These are phyloP conservation scores for Fusarium devonianum DNA, from an alignment of 2,329 filamentous ascomycete species.

Conservation along the genomic window DNA sequence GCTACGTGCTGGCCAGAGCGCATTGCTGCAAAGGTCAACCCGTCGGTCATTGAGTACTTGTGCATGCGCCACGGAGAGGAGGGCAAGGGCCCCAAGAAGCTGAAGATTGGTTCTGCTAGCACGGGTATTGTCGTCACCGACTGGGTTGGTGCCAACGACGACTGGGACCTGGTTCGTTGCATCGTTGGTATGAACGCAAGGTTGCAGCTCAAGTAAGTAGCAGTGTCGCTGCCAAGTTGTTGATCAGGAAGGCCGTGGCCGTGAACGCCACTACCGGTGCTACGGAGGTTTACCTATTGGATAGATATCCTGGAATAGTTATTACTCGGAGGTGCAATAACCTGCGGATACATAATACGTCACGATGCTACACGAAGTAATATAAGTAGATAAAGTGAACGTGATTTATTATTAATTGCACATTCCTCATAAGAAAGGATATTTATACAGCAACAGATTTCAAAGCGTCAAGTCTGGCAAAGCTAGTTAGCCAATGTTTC, in stretches of 20 bases:
- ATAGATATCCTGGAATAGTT: background rate
- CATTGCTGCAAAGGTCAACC: conserved; percentile 88
- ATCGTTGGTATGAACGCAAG: conserved; percentile 91
- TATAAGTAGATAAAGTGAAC: too few relatives aligned
- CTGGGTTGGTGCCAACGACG: conserved; percentile 84
- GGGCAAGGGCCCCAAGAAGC: conserved; percentile 57
- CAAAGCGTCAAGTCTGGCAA: conserved; percentile 3
- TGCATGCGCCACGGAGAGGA: conserved; percentile 63
- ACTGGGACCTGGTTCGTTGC: conserved; percentile 90
- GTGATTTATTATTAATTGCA: too few relatives aligned
- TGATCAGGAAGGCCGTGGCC: too few relatives aligned
- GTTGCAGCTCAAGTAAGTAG: conserved; percentile 56
- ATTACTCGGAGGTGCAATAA: too few relatives aligned
- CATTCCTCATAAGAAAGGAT: too few relatives aligned
- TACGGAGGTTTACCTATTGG: conserved; percentile 1
- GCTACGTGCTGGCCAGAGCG: conserved; percentile 90
- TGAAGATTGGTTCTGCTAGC: conserved; percentile 71
- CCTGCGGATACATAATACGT: conserved; percentile 5
- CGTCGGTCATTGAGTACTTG: conserved; percentile 70
- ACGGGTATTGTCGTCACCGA: conserved; percentile 93
- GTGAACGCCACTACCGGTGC: background rate
- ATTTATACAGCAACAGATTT: too few relatives aligned
- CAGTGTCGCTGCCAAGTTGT: background rate
- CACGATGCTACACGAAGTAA: conserved; percentile 1
- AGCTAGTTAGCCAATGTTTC: conserved; percentile 15